Conservation (phyloP, 257 asterid species). For the Salvia rosmarinus region DNA sequence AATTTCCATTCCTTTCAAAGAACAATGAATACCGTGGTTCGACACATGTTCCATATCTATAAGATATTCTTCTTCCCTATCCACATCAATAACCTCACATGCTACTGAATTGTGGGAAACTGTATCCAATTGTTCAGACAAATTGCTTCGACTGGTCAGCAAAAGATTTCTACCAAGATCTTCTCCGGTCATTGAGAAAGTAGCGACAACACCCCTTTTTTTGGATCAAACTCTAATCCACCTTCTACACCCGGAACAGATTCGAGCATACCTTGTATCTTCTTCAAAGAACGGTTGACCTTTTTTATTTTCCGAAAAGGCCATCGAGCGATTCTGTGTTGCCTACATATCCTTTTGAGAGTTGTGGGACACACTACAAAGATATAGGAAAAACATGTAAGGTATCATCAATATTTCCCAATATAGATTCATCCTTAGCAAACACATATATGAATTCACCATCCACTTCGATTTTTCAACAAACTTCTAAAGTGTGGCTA, state of each 20-base stretch:
- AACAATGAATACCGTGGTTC: too few relatives aligned
- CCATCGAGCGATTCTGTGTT: constrained; percentile 82
- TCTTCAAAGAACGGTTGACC: constrained; percentile 71
- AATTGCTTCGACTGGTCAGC: constrained; percentile 23
- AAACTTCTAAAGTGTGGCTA: neutral
- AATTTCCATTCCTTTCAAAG: constrained; percentile 25
- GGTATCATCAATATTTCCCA: neutral
- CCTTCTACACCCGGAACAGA: constrained; percentile 75
- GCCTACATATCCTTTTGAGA: constrained; percentile 78
- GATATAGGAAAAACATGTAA: neutral
- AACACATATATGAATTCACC: neutral
- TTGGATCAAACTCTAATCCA: constrained; percentile 58
- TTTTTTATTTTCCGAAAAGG: constrained; percentile 84
- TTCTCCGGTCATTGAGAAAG: constrained; percentile 21
- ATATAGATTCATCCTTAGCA: neutral
- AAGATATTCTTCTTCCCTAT: constrained; percentile 44
- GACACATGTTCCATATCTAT: too few relatives aligned
- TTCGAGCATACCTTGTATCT: constrained; percentile 64
- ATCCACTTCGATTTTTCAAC: neutral
- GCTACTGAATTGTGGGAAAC: constrained; percentile 22
- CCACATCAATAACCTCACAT: constrained; percentile 33
- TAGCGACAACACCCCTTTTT: neutral
- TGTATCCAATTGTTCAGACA: constrained; percentile 17
- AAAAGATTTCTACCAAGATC: constrained; percentile 28
- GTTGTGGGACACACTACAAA: constrained; percentile 78